A percentile compares a stretch with the other conserved stretches of the same genome.
phyloP scores from a whole-genome alignment of 352 stramenopile genomes.

The Phytophthora chlamydospora region DNA sequence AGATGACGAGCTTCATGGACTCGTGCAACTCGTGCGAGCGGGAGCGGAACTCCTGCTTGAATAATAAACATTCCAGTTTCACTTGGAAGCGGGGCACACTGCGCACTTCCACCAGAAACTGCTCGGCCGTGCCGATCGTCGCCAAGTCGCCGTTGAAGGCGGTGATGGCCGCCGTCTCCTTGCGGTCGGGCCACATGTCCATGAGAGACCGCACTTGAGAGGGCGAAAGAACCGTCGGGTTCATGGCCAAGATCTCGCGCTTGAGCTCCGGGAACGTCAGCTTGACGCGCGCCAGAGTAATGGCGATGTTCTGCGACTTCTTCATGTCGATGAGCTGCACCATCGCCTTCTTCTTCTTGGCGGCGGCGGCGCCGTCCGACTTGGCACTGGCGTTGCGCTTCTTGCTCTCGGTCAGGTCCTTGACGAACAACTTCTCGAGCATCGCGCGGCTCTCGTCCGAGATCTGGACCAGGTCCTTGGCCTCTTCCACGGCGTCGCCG shows the following conservation, averaged over 20 bases:
- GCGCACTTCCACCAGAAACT: conserved; percentile 79
- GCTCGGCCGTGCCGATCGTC: conserved; percentile 69
- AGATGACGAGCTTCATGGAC: conserved; percentile 79
- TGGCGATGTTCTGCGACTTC: conserved; percentile 89
- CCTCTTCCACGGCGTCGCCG: conserved; percentile 46
- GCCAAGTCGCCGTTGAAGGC: conserved; percentile 69
- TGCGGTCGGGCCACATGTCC: conserved; percentile 85
- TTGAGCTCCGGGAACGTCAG: conserved; percentile 72
- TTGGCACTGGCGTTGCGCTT: conserved; percentile 42
- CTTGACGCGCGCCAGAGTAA: conserved; percentile 83
- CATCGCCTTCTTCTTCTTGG: conserved; percentile 71
- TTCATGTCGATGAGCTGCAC: conserved; percentile 88
- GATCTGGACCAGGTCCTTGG: conserved; percentile 53
- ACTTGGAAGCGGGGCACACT: conserved; percentile 75
- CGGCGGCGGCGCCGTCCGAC: conserved; percentile 26
- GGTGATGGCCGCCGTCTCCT: conserved; percentile 74
- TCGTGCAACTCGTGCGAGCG: conserved; percentile 77
- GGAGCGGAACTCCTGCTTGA: conserved; percentile 86
- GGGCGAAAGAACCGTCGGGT: conserved; percentile 74
- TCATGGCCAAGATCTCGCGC: conserved; percentile 77
- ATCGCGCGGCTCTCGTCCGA: conserved; percentile 74
- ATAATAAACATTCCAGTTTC: conserved; percentile 77
- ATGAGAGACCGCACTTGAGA: conserved; percentile 83
- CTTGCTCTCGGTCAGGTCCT: conserved; percentile 63
- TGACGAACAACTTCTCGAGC: conserved; percentile 84